Evolutionary conservation across 305 asterid genomes (phyloP), one percentile per base, ranked within the genome.

Genomic region (Salvia sclarea): DNA sequence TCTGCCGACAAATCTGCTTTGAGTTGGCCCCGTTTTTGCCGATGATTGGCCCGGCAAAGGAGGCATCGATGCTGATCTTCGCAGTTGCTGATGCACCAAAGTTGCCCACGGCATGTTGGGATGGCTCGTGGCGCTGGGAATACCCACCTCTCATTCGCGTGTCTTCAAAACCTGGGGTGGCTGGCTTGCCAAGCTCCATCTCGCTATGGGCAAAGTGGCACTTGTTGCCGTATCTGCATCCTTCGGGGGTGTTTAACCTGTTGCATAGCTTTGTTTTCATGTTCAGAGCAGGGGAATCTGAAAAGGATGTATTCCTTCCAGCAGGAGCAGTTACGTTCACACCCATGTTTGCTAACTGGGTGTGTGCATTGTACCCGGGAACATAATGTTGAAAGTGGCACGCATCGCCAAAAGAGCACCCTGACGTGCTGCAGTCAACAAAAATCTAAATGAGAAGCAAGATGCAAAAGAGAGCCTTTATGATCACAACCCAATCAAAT

Each of bases 61-160:
- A 58, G 4, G 81, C 86, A 45, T 81, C 85, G 33, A 83, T 72
- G 75, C 85, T 80, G 20, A 85, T 85, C 56, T 79, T 84, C 4
- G 87, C 81, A 3, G 90, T 82, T 57, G 90, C 85, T 17, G 88
- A 76, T 41, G 80, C 77, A 44, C 85, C 88, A 78, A 83, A 83
- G 76, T 66, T 83, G 7, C 73, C 79, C 28, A 54, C 71, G n/a
- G 80, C 70, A 10, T 65, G 81, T 14, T 70, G 82, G 57, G 82
- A 59, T 0, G 64, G 41, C 59, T 79, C 88, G 41, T 25, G 72
- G 44, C 71, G 77, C 5, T 78, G 74, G 21, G 85, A 62, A 33
- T 64, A 77, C 38, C 86, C 80, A 57, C 72, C 73, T 70, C 58
- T 71, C 69, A 61, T 65, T 31, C 76, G 80, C 21, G 61, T 56